Conservation (phyloP, 192 early-diverging fungal genomes). For the Podila epigama region DNA sequence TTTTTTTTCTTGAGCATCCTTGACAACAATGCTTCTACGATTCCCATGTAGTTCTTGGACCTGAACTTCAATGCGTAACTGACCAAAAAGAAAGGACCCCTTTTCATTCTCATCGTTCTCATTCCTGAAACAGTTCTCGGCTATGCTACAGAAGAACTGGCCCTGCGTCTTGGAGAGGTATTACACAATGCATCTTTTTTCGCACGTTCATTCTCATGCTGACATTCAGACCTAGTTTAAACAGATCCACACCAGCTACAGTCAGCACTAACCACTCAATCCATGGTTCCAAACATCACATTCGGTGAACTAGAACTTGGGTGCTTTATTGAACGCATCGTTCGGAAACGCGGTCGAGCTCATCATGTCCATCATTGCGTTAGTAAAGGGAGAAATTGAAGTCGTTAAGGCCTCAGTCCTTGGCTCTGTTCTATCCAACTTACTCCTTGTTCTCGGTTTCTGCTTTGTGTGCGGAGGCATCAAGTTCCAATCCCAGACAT, state of each 20-base stretch:
- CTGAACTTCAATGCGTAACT: background rate
- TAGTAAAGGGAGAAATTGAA: conserved; percentile 73
- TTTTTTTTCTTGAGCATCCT: background rate
- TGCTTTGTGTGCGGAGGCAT: conserved; percentile 88
- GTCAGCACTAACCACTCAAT: background rate
- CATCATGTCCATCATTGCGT: conserved; percentile 84
- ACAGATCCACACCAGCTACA: too few species aligned
- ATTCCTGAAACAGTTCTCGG: conserved; percentile 72
- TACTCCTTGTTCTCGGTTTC: conserved; percentile 87
- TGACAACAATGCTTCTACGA: background rate
- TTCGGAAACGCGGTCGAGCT: conserved; percentile 91
- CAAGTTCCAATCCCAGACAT: conserved; percentile 67
- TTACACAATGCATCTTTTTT: background rate
- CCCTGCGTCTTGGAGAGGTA: conserved; percentile 70
- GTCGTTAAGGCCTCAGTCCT: conserved; percentile 92
- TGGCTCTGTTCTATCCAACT: conserved; percentile 92
- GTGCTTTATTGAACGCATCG: conserved; percentile 77
- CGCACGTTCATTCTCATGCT: too few species aligned
- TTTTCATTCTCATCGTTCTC: background rate
- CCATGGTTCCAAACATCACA: conserved; percentile 52
- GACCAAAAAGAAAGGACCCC: background rate
- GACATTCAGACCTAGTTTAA: too few species aligned
- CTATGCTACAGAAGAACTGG: conserved; percentile 87
- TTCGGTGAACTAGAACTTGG: conserved; percentile 63
- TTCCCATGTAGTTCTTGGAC: too few species aligned